phyloP scores from a whole-genome alignment of 495 filamentous ascomycete genomes.

The Glonium stellatum region DNA sequence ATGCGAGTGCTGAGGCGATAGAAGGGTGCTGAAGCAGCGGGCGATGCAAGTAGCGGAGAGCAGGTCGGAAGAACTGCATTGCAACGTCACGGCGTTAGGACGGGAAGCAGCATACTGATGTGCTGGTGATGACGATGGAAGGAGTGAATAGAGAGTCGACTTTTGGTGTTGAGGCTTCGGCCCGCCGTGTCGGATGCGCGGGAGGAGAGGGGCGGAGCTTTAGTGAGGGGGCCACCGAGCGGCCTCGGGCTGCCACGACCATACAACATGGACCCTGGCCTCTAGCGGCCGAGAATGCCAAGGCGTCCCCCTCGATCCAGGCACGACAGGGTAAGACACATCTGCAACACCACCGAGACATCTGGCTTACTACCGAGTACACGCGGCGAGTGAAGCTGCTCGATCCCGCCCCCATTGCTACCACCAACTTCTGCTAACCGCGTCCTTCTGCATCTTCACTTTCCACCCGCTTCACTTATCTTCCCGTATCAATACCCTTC shows the following conservation, averaged over 20 bases:
- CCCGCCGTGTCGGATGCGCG: background rate
- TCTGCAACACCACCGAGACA: background rate
- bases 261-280: too few relatives aligned
- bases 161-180: background rate
- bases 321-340: too few relatives aligned
- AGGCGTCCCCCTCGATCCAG: too few relatives aligned
- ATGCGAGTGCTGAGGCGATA: background rate
- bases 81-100: background rate
- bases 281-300: too few relatives aligned
- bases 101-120: background rate
- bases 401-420: background rate
- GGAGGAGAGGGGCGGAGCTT: too few relatives aligned
- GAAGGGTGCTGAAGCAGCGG: background rate
- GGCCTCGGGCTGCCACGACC: too few relatives aligned
- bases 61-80: constrained; percentile 11
- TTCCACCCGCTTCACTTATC: background rate
- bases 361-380: background rate
- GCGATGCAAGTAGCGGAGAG: background rate
- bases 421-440: background rate
- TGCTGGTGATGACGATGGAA: too few relatives aligned
- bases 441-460: background rate
- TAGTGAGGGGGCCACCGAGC: too few relatives aligned
- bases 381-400: background rate
- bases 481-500: background rate
- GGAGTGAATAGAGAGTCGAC: background rate